These are phyloP conservation scores for Purpureocillium takamizusanense DNA, from an alignment of 2,329 filamentous ascomycete species.

Conservation along the genomic window DNA sequence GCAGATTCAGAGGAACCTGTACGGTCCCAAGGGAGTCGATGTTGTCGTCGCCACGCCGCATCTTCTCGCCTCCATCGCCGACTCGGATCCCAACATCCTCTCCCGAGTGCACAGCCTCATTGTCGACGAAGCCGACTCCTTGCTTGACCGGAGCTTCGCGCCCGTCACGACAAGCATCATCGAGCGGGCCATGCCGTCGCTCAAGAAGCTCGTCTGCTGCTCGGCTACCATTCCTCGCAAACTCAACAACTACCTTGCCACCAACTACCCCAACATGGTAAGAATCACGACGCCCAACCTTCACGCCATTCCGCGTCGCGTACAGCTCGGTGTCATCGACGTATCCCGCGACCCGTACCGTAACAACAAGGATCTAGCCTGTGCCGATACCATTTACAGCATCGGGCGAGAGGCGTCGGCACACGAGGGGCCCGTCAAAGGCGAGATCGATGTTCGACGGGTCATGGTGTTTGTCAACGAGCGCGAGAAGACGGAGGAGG, in stretches of 20 bases:
- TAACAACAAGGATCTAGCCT: slow-evolving; percentile 87
- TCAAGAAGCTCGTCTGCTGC: slow-evolving; percentile 83
- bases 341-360: slow-evolving; percentile 87
- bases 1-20: slow-evolving; percentile 78
- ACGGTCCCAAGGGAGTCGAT: slow-evolving; percentile 73
- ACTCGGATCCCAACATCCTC: slow-evolving; percentile 84
- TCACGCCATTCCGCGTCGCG: slow-evolving; percentile 88
- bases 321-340: slow-evolving; percentile 89
- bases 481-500: slow-evolving; percentile 74
- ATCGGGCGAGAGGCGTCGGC: slow-evolving; percentile 68
- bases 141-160: slow-evolving; percentile 88
- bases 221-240: slow-evolving; percentile 91
- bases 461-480: slow-evolving; percentile 97
- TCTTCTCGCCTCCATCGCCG: slow-evolving; percentile 76
- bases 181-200: slow-evolving; percentile 68
- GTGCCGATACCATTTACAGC: slow-evolving; percentile 88
- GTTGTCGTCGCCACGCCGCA: slow-evolving; percentile 83
- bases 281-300: slow-evolving; percentile 92
- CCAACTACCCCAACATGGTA: slow-evolving; percentile 71
- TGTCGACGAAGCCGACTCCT: slow-evolving; percentile 90
- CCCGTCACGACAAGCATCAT: slow-evolving; percentile 75
- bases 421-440: slow-evolving; percentile 47
- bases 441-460: slow-evolving; percentile 61
- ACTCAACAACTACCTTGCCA: slow-evolving; percentile 75
- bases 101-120: slow-evolving; percentile 85